A percentile compares a stretch with the other conserved stretches of the same genome.
phyloP scores from a whole-genome alignment of 2,329 filamentous ascomycete genomes.

The Pleoardoris graminearum region DNA sequence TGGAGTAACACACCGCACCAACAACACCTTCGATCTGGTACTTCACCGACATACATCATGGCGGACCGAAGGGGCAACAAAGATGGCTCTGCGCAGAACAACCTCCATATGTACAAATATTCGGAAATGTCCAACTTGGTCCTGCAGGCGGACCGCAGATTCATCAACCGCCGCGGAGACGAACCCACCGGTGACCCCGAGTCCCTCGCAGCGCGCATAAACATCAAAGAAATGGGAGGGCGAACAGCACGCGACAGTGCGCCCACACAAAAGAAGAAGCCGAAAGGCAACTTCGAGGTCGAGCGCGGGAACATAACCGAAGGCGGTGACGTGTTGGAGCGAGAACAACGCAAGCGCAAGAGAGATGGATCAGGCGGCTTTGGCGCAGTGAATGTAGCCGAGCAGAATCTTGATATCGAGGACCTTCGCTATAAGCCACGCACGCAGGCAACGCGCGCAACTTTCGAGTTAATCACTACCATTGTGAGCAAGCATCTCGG shows the following conservation, averaged over 20 bases:
- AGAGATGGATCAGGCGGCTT: constrained; percentile 66
- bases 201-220: constrained; percentile 91
- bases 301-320: constrained; percentile 77
- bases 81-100: constrained; percentile 40
- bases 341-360: constrained; percentile 86
- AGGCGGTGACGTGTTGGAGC: constrained; percentile 78
- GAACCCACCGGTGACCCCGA: constrained; percentile 97
- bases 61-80: constrained; percentile 10
- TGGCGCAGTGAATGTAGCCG: constrained; percentile 74
- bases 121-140: constrained; percentile 99
- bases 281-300: constrained; percentile 67
- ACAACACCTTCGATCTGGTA: not conserved
- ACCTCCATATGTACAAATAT: constrained; percentile 98
- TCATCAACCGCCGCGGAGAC: constrained; percentile 88
- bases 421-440: constrained; percentile 89
- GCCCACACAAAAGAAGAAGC: constrained; percentile 76
- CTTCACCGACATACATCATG: constrained; percentile 7
- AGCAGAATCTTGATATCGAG: constrained; percentile 84
- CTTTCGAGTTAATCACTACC: constrained; percentile 91
- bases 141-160: constrained; percentile 97
- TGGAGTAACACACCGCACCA: not conserved
- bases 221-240: constrained; percentile 91
- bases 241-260: constrained; percentile 77
- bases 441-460: constrained; percentile 86
- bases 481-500: constrained; percentile 86